Base-by-base conservation (phyloP, 2,329 filamentous ascomycete species). In the Orbilia ellipsospora region DNA sequence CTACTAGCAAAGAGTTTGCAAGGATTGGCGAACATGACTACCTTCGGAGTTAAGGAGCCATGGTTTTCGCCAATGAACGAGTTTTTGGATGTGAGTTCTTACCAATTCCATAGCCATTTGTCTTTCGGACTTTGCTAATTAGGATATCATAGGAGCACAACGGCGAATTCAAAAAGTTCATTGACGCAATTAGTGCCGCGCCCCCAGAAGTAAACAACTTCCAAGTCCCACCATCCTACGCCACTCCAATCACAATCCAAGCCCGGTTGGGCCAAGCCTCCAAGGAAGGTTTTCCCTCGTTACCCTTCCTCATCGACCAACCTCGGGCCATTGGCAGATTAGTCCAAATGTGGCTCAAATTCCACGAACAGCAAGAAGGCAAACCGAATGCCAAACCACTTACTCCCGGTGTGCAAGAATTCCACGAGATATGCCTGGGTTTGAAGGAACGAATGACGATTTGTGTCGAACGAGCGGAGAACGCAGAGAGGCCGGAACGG, bases 291-390 rank as follows among this genome's bases (percentile, higher is more conserved):
- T 97, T 97, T 79, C 94, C 94, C 0, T 95, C 92, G 54, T 85
- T 99, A 13, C 95, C 95, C 0, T 97, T 96, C 81, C 87, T 99
- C 2, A 92, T 99, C 77, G 95, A 99, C 79, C 90, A 94, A 77
- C 89, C 93, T 6, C 89, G 92, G 76, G 94, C 92, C 79, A 93
- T 94, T 79, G 93, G 95, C 0, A 90, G 90, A 44, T 84, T 99
- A 16, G 90, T 96, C 20, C 91, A 91, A 79, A 84, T 95, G 12
- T 96, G 92, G 92, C 86, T 91, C 0, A 90, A 92, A 57, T 78
- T 75, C 57, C 83, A 85, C 57, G 83, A 82, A 0, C 70, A 79
- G 42, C 80, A 81, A 80, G 80, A 28, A 83, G 83, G 57, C 82
- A 84, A 10, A 78, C 82, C 64, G 4, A 36, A 45, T n/a, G 16